Evolutionary conservation across 305 asterid species (phyloP).

Genomic region (Fraxinus platypoda): DNA sequence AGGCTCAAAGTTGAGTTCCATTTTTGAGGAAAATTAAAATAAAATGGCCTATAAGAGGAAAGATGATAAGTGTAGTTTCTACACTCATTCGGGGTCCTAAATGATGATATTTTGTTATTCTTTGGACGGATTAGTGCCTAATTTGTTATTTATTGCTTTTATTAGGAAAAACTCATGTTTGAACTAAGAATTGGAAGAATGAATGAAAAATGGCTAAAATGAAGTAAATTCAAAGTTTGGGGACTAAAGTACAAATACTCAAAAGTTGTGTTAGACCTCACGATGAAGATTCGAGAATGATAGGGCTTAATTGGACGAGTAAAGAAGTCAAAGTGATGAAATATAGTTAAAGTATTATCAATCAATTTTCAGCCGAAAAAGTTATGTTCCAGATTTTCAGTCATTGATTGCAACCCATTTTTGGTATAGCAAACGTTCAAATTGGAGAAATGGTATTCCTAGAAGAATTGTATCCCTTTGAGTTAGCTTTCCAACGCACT

Average conservation of each 20-base stretch:
- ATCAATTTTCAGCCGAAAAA: no score
- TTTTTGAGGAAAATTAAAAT: neutral
- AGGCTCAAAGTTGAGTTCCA: neutral
- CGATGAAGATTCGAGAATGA: no score
- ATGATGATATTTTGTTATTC: no score
- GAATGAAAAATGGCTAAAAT: neutral
- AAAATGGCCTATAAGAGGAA: neutral
- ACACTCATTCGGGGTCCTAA: no score
- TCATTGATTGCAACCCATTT: neutral
- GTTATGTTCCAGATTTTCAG: neutral
- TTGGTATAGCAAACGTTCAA: neutral
- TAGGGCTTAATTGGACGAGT: neutral
- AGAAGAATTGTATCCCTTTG: neutral
- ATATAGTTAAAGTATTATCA: neutral
- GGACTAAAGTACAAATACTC: neutral
- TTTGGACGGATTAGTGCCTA: no score
- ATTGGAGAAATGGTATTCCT: neutral
- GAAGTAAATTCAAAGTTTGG: neutral
- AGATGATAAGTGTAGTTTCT: no score
- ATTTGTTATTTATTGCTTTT: no score
- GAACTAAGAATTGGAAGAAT: neutral
- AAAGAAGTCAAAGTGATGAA: neutral
- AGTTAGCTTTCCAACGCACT: neutral
- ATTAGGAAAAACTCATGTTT: neutral
- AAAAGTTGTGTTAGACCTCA: neutral